Base-by-base conservation (phyloP, 2,329 filamentous ascomycete species). In the Cladophialophora chaetospira region DNA sequence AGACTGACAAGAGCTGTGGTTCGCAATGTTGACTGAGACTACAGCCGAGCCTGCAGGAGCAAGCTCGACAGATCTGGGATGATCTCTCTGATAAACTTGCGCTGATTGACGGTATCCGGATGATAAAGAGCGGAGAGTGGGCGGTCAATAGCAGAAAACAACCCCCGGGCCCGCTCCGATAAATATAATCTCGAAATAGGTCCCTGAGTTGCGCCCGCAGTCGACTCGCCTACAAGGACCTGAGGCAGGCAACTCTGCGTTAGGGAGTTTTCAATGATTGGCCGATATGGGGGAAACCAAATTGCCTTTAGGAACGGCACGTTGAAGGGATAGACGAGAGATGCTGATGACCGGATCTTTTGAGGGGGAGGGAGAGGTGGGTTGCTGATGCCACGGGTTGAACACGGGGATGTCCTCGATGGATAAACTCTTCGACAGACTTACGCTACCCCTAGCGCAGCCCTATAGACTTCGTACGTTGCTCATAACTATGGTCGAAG, bases 11-110 rank as follows among this genome's bases (percentile, higher is more conserved):
- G 44, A 54, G 23, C 36, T 60, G 40, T 21, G 60, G 53, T 60
- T 44, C 57, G 60, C 60, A 60, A 62, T 62, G 36, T 57, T 62
- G 60, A 53, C 57, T 45, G 60, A 54, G n/a, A 29, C 10, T 44
- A 54, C 29, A 44, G 21, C 54, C 60, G 60, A 62, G 57, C 60
- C 54, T 62, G 60, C 60, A 36, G 23, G 13, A 44, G 60, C 60
- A 62, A 62, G 60, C 57, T 60, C 60, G 60, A 59, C 28, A 57
- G 44, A 43, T 47, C 25, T 55, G 43, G 28, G 21, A 26, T 35
- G 26, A 31, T 21, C 31, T 50, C 50, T 51, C 36, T 23, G 15
- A 35, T 26, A 28, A 33, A 53, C 38, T 40, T 36, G 21, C 43
- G 44, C 19, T 26, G 40, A 56, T 35, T 17, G 46, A 46, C 35